A percentile compares a stretch with the other conserved stretches of the same genome.
These are phyloP conservation scores for Kwoniella sp. DNA, from an alignment of 768 basidiomycete species.

Conservation along the genomic window DNA sequence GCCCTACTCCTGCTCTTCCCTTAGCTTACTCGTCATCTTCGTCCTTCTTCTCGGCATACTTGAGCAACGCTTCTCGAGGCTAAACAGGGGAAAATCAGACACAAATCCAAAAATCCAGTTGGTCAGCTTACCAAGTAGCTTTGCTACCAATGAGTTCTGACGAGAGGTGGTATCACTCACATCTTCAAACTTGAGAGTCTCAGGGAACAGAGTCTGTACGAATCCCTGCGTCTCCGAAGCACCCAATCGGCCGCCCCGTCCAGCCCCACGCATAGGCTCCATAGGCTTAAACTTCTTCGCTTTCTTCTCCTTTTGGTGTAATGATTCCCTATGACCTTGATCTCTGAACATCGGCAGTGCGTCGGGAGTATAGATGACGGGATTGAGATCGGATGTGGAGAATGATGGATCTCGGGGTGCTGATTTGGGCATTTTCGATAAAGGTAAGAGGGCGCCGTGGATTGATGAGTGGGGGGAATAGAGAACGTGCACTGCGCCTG, in stretches of 20 bases:
- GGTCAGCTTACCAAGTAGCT: no score
- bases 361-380: conserved; percentile 89
- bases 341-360: conserved; percentile 91
- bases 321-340: conserved; percentile 64
- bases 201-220: conserved; percentile 80
- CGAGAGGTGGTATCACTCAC: conserved; percentile 64
- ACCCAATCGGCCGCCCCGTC: conserved; percentile 89
- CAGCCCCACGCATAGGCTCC: conserved; percentile 88
- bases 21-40: no score
- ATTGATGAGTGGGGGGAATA: conserved; percentile 88
- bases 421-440: conserved; percentile 81
- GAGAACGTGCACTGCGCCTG: conserved; percentile 81
- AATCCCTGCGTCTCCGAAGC: conserved; percentile 96
- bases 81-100: no score
- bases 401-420: conserved; percentile 83
- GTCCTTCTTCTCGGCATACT: conserved; percentile 77
- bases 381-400: conserved; percentile 67
- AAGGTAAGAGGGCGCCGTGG: conserved; percentile 86
- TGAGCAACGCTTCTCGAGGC: conserved; percentile 96
- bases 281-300: conserved; percentile 90
- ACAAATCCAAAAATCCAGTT: no score
- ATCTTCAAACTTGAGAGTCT: conserved; percentile 63
- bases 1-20: no score
- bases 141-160: no score
- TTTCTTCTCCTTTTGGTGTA: conserved; percentile 88